These are phyloP conservation scores for Verruconis gallopava DNA, from an alignment of 2,329 filamentous ascomycete species.

Conservation along the genomic window DNA sequence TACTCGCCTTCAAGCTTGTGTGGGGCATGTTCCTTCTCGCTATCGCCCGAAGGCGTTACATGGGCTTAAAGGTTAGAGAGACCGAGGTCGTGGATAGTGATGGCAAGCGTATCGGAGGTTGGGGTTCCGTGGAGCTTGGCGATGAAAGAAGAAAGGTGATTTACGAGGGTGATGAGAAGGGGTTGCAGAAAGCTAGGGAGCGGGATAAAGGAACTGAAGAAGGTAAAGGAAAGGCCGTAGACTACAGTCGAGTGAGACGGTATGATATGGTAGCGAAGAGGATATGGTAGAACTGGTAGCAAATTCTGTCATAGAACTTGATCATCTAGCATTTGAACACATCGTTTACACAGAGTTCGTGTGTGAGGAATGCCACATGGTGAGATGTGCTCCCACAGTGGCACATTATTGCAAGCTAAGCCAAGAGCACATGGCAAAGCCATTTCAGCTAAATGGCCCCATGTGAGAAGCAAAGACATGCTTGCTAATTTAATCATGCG, in stretches of 20 bases:
- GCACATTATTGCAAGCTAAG: too few relatives aligned
- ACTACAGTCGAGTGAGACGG: conserved; percentile 55
- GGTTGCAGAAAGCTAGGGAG: conserved; percentile 46
- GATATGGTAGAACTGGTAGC: conserved; percentile 57
- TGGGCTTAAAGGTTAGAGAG: conserved; percentile 63
- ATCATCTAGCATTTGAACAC: too few relatives aligned
- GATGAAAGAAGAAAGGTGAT: conserved; percentile 80
- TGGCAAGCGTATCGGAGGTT: conserved; percentile 34
- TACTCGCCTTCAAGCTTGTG: conserved; percentile 49
- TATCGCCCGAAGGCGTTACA: conserved; percentile 68
- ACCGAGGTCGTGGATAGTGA: conserved; percentile 17
- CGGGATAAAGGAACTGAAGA: conserved; percentile 46
- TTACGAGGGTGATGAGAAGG: conserved; percentile 72
- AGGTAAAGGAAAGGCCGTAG: conserved; percentile 33
- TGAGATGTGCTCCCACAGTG: too few relatives aligned
- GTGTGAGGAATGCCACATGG: too few relatives aligned
- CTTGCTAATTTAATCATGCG: too few relatives aligned
- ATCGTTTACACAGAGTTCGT: too few relatives aligned
- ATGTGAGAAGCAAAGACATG: too few relatives aligned
- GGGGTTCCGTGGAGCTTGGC: conserved; percentile 74
- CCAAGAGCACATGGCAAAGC: too few relatives aligned
- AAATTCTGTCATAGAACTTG: background rate
- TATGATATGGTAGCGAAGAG: conserved; percentile 96
- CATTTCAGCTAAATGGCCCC: too few relatives aligned
- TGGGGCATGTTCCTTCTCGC: conserved; percentile 78